Base-by-base conservation (phyloP, 2,329 filamentous ascomycete species). In the Penicillium sp. region DNA sequence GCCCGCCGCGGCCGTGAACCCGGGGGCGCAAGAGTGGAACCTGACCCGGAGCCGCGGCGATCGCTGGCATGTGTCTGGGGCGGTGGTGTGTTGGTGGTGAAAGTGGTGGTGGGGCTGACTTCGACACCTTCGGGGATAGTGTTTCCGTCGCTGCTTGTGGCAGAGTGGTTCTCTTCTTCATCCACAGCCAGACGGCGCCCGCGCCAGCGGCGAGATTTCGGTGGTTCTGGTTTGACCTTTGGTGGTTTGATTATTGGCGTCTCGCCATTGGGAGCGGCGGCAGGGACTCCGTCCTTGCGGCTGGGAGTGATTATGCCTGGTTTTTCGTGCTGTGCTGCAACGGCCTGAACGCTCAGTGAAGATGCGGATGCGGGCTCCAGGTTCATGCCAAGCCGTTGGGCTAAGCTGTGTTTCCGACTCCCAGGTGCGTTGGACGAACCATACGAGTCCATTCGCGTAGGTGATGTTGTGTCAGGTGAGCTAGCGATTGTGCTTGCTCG, bases 221-320 rank as follows among this genome's bases (percentile, higher is more conserved):
- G 72, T 3, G 68, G 69, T 21, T 66, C 62, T n/a, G 69, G 69
- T 52, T 69, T 71, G 41, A 66, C 49, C 55, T 69, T 70, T 32
- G 59, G 52, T 49, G 48, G 53, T 34, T 53, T 57, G 35, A 55
- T 46, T 37, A 34, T 51, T 24, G 57, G 57, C 5, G 59, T 48
- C 22, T 53, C 57, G 37, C 60, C 35, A 49, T 45, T 46, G 47
- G 60, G 42, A 54, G 59, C 56, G 55, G 53, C 28, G 47, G 45
- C 40, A 41, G 52, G 39, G 49, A 55, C 43, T 45, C 63, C 81
- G 41, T 68, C 62, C 50, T 66, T 70, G 41, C 84, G 77, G 64
- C 87, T 88, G 6, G 87, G 88, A 17, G 88, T 89, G 61, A 89
- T 83, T 21, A 91, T 81, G 1, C 86, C 88, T 0, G 88, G 88